A percentile compares a stretch with the other conserved stretches of the same genome.
phyloP scores from a whole-genome alignment of 2,329 filamentous ascomycete species.

The Dactylellina drechsleri region DNA sequence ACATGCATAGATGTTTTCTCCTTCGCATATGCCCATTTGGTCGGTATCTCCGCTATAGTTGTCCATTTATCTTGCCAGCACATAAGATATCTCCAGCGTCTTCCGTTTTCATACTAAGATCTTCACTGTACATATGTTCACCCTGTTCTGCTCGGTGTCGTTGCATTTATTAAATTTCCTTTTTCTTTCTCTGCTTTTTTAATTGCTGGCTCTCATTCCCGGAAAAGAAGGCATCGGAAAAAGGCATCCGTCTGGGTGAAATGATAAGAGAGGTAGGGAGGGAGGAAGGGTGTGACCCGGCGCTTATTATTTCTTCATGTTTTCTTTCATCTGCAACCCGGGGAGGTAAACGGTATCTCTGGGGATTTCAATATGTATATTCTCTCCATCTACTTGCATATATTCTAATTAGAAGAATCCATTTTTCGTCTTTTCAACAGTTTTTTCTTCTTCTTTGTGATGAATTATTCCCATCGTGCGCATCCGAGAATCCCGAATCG shows the following conservation, averaged over 20 bases:
- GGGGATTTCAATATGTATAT: slow-evolving; percentile 28
- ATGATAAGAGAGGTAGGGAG: too few species aligned
- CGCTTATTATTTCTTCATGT: slow-evolving; percentile 29
- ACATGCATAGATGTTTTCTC: not conserved
- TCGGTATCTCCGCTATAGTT: slow-evolving; percentile 25
- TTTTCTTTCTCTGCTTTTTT: slow-evolving; percentile 13
- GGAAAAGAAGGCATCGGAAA: not conserved
- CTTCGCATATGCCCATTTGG: too few species aligned
- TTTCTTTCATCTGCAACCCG: slow-evolving; percentile 3
- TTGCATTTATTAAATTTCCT: slow-evolving; percentile 3
- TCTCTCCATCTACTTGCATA: not conserved
- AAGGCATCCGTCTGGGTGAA: slow-evolving; percentile 5
- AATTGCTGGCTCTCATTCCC: slow-evolving; percentile 3
- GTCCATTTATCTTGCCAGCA: slow-evolving; percentile 19
- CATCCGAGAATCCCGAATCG: slow-evolving; percentile 6
- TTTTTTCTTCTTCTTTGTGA: slow-evolving; percentile 30
- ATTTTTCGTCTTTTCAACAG: slow-evolving; percentile 27
- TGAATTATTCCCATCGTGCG: slow-evolving; percentile 5
- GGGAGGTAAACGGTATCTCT: slow-evolving; percentile 6
- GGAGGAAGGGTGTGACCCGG: slow-evolving; percentile 25
- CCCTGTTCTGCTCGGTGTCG: not conserved
- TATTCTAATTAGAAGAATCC: too few species aligned
- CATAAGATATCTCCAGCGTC: slow-evolving; percentile 4
- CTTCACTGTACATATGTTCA: slow-evolving; percentile 44
- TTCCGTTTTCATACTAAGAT: slow-evolving; percentile 43